Evolutionary conservation across 2,329 filamentous ascomycete species (phyloP).

Genomic region (Tolypocladium paradoxum): DNA sequence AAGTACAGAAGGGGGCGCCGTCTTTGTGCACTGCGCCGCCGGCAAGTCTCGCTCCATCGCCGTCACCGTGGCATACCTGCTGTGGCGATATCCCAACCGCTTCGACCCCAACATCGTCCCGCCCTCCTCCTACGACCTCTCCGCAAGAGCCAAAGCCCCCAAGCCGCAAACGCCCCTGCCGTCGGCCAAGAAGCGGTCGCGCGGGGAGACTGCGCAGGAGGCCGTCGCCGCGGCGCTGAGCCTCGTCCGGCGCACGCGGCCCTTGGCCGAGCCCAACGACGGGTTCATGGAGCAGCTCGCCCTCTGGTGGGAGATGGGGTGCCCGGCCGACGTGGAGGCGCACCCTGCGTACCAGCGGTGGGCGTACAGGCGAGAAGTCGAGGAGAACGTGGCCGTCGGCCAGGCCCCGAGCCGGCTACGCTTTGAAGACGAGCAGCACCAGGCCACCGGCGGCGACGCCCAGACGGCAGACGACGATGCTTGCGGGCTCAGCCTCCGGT

Average conservation of each 20-base stretch:
- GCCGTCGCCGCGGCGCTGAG: constrained; percentile 54
- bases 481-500: constrained; percentile 45
- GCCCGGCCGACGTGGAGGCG: constrained; percentile 52
- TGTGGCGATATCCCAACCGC: constrained; percentile 51
- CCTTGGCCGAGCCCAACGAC: constrained; percentile 77
- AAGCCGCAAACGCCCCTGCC: not conserved
- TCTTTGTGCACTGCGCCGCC: constrained; percentile 71
- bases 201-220: constrained; percentile 25
- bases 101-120: constrained; percentile 31
- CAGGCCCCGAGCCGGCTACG: constrained; percentile 73
- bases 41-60: constrained; percentile 90
- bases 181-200: constrained; percentile 9
- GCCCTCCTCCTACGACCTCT: constrained; percentile 9
- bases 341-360: constrained; percentile 72
- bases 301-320: constrained; percentile 81
- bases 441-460: not conserved
- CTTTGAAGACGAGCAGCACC: constrained; percentile 64
- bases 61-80: constrained; percentile 73
- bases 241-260: constrained; percentile 57
- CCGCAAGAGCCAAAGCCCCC: not conserved
- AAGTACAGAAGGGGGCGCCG: constrained; percentile 23
- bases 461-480: not conserved
- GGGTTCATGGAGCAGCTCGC: constrained; percentile 86
- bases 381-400: constrained; percentile 54
- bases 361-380: constrained; percentile 44